phyloP scores from a whole-genome alignment of 495 filamentous ascomycete species.

The Neurospora sp. region DNA sequence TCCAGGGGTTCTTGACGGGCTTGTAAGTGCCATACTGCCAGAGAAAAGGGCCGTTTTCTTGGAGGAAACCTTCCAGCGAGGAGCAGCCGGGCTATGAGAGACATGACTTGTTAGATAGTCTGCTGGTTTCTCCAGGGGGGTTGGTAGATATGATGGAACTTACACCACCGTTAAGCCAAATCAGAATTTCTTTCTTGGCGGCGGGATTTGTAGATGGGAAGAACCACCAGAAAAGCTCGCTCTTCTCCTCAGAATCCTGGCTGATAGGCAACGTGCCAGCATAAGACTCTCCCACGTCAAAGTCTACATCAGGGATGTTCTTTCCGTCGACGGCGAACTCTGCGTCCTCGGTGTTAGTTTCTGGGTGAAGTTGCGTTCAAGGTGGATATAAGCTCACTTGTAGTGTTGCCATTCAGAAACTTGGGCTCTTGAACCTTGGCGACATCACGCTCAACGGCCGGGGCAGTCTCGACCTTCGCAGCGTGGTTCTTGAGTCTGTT shows the following conservation, averaged over 20 bases:
- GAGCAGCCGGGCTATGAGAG: constrained; percentile 47
- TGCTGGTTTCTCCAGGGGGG: too few relatives aligned
- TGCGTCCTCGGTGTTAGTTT: constrained; percentile 5
- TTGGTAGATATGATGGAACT: constrained; percentile 5
- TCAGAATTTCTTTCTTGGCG: constrained; percentile 55
- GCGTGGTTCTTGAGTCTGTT: constrained; percentile 8
- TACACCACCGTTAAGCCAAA: constrained; percentile 63
- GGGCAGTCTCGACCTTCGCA: background rate
- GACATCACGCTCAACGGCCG: background rate
- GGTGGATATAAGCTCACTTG: constrained; percentile 11
- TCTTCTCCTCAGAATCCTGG: constrained; percentile 36
- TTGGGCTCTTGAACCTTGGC: constrained; percentile 2
- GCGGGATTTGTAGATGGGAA: constrained; percentile 50
- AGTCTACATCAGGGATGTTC: constrained; percentile 59
- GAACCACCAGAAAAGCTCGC: constrained; percentile 68
- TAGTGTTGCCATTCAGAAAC: constrained; percentile 28
- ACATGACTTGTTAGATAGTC: constrained; percentile 2
- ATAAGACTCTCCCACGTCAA: constrained; percentile 69
- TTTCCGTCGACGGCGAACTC: constrained; percentile 58
- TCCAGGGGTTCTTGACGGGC: constrained; percentile 55
- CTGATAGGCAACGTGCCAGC: constrained; percentile 61
- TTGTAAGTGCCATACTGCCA: constrained; percentile 60
- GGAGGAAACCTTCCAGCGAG: constrained; percentile 57
- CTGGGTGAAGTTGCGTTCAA: background rate
- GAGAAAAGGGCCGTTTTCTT: constrained; percentile 68